These are phyloP conservation scores for Scheffersomyces lignosus DNA, from an alignment of 805 yeast species.

Conservation along the genomic window DNA sequence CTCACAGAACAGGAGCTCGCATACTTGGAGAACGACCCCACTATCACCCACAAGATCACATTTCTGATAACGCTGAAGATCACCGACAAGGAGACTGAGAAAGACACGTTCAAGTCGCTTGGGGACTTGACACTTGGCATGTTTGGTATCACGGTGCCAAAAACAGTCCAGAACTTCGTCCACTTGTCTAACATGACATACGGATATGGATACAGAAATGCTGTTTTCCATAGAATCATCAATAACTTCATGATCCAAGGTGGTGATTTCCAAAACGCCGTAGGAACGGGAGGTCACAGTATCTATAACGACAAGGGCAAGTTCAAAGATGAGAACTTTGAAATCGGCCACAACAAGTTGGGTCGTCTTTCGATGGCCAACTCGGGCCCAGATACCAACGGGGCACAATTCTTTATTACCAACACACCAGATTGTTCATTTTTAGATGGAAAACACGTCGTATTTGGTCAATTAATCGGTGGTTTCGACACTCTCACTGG, in stretches of 20 bases:
- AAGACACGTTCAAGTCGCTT: constrained; percentile 9
- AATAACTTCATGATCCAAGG: constrained; percentile 40
- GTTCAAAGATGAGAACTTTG: constrained; percentile 23
- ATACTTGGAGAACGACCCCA: constrained; percentile 42
- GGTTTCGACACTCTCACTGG: constrained; percentile 25
- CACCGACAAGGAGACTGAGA: constrained; percentile 10
- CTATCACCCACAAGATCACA: constrained; percentile 46
- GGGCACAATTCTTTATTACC: constrained; percentile 24
- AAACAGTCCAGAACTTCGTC: constrained; percentile 36
- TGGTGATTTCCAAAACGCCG: constrained; percentile 29
- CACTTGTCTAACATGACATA: constrained; percentile 26
- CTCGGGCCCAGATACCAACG: constrained; percentile 23
- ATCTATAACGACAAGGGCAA: constrained; percentile 11
- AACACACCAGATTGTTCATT: constrained; percentile 13
- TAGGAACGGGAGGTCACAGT: constrained; percentile 16
- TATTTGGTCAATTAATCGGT: constrained; percentile 25
- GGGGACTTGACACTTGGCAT: constrained; percentile 58
- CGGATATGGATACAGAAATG: constrained; percentile 24
- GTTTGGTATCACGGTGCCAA: constrained; percentile 65
- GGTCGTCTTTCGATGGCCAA: constrained; percentile 30
- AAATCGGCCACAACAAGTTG: constrained; percentile 19
- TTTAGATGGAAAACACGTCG: constrained; percentile 26
- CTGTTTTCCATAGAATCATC: constrained; percentile 36
- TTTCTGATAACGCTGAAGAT: constrained; percentile 38
- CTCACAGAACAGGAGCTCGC: constrained; percentile 19